Percentiles rank a stretch among this genome's conserved stretches.
Evolutionary conservation across 2,329 filamentous ascomycete genomes (phyloP).

Genomic region (Neurospora crassa): DNA sequence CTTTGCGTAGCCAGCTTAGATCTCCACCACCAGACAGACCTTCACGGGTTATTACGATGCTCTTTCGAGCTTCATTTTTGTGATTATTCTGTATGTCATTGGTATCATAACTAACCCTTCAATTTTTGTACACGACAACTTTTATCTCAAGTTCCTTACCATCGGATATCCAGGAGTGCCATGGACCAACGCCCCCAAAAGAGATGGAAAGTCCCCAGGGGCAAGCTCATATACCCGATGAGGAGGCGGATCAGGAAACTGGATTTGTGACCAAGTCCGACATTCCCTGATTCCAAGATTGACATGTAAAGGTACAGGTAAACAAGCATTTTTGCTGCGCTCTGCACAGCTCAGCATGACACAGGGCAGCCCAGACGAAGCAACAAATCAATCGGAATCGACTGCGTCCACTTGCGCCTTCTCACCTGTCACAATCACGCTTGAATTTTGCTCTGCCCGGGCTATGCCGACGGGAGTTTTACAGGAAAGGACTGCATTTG

Average conservation of each 20-base stretch:
- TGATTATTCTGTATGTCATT: background rate
- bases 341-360: background rate
- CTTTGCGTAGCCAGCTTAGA: background rate
- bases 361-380: too few species aligned
- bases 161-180: background rate
- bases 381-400: background rate
- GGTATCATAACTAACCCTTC: background rate
- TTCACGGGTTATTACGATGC: background rate
- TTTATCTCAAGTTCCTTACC: background rate
- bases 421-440: background rate
- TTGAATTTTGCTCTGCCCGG: background rate
- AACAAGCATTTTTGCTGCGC: background rate
- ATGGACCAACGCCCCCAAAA: background rate
- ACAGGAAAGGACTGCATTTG: background rate
- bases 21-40: background rate
- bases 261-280: background rate
- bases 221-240: background rate
- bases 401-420: background rate
- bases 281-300: background rate
- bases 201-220: background rate
- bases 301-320: background rate
- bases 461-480: too few species aligned
- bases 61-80: background rate
- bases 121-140: rapidly evolving
- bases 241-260: too few species aligned